Conservation (phyloP, 371 early-diverging fungal genomes). For the Catenaria anguillulae region DNA sequence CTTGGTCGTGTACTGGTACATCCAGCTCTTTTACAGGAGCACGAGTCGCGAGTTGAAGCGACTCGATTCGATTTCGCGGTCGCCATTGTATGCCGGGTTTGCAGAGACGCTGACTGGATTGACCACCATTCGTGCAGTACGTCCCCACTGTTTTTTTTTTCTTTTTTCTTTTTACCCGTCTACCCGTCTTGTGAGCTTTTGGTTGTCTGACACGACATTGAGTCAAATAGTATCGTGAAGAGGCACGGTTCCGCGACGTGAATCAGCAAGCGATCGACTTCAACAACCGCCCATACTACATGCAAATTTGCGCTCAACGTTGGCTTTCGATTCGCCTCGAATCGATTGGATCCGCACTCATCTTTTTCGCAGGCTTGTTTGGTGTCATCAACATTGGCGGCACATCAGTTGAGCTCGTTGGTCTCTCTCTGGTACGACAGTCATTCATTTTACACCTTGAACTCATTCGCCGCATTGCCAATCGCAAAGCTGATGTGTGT, state of each 20-base stretch:
- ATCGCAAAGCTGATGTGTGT: too few relatives aligned
- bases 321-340: too few relatives aligned
- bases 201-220: too few relatives aligned
- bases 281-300: not conserved
- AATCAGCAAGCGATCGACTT: not conserved
- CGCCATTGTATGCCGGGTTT: conserved; percentile 61
- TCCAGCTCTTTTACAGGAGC: not conserved
- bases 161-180: too few relatives aligned
- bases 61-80: conserved; percentile 58
- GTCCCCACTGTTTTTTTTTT: too few relatives aligned
- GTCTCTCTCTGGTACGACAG: conserved; percentile 5
- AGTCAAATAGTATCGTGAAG: not conserved
- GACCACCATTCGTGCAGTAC: conserved; percentile 7
- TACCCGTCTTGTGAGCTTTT: too few relatives aligned
- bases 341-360: conserved; percentile 82
- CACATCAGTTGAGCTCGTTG: too few relatives aligned
- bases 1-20: not conserved
- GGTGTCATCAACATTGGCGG: conserved; percentile 51
- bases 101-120: not conserved
- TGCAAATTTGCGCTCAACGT: not conserved
- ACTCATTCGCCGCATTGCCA: too few relatives aligned
- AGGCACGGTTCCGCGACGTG: not conserved
- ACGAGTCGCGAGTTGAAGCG: conserved; percentile 12
- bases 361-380: too few relatives aligned
- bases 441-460: too few relatives aligned